Conservation (phyloP, 306 rosid species). For the Carpinus fangiana region DNA sequence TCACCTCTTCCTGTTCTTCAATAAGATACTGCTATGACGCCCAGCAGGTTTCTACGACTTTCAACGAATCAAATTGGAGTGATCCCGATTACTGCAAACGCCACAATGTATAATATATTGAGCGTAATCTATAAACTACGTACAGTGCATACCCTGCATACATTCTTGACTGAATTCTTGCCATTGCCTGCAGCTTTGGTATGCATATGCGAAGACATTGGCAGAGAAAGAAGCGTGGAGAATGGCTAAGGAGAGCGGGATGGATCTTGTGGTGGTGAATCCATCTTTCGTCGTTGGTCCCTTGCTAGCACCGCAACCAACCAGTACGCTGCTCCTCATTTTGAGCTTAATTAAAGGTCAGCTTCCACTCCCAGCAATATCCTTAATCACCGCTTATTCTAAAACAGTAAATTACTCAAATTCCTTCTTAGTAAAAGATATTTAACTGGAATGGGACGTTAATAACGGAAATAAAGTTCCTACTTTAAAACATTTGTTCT, state of each 20-base stretch:
- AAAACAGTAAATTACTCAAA: no score
- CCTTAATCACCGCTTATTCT: no score
- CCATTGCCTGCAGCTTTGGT: constrained; percentile 65
- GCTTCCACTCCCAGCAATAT: background rate
- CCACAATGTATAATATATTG: constrained; percentile 40
- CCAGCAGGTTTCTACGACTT: constrained; percentile 52
- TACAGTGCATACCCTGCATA: no score
- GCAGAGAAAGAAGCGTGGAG: constrained; percentile 86
- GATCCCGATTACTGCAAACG: constrained; percentile 74
- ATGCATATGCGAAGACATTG: constrained; percentile 76
- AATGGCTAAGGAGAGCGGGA: constrained; percentile 51
- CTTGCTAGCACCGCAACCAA: constrained; percentile 73
- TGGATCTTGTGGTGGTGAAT: constrained; percentile 76
- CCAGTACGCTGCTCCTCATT: constrained; percentile 62
- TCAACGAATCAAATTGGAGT: constrained; percentile 81
- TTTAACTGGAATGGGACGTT: no score
- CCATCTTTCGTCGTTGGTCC: constrained; percentile 85
- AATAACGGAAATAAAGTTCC: no score
- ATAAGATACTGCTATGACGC: constrained; percentile 68
- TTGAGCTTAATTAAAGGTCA: constrained; percentile 57
- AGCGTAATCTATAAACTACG: no score
- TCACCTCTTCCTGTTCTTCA: constrained; percentile 84
- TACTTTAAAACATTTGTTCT: no score
- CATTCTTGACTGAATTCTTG: constrained; percentile 7
- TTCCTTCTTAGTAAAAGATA: no score